Evolutionary conservation across 768 basidiomycete species (phyloP).

Genomic region (Fibroporia radiculosa): DNA sequence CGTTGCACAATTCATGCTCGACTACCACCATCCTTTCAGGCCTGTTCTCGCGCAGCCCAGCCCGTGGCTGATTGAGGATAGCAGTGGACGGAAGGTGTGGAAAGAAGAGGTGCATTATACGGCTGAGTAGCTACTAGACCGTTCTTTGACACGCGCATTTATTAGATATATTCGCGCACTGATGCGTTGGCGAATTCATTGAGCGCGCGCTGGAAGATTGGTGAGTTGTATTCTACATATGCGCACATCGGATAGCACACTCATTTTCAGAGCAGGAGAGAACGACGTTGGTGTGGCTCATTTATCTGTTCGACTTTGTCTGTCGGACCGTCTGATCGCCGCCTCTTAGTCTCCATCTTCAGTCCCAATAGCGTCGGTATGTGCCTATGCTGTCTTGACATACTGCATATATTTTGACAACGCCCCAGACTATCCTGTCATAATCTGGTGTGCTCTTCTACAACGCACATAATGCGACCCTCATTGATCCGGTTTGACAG

Average conservation of each 20-base stretch:
- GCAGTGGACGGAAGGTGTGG: constrained; percentile 31
- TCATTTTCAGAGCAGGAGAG: constrained; percentile 26
- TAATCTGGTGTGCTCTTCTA: constrained; percentile 24
- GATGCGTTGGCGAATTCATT: constrained; percentile 42
- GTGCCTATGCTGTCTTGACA: constrained; percentile 15
- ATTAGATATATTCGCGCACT: constrained; percentile 38
- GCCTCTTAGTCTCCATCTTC: constrained; percentile 47
- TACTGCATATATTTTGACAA: not conserved
- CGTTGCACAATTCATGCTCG: constrained; percentile 47
- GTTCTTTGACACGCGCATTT: not conserved
- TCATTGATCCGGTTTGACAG: not conserved
- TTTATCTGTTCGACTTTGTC: not conserved
- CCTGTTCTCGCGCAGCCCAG: constrained; percentile 26
- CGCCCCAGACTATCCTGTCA: constrained; percentile 47
- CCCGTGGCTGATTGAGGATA: constrained; percentile 47
- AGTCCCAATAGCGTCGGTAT: constrained; percentile 29
- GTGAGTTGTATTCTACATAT: constrained; percentile 20
- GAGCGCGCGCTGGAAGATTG: constrained; percentile 35
- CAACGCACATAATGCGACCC: not conserved
- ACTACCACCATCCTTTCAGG: constrained; percentile 32
- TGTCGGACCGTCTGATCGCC: not conserved
- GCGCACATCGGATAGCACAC: not conserved
- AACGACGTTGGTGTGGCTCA: constrained; percentile 41
- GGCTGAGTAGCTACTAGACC: not conserved
- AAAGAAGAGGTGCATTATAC: constrained; percentile 31